A percentile compares a stretch with the other conserved stretches of the same genome.
Evolutionary conservation across 73 alveolate species (phyloP).

Genomic region (Urostyla sp.): DNA sequence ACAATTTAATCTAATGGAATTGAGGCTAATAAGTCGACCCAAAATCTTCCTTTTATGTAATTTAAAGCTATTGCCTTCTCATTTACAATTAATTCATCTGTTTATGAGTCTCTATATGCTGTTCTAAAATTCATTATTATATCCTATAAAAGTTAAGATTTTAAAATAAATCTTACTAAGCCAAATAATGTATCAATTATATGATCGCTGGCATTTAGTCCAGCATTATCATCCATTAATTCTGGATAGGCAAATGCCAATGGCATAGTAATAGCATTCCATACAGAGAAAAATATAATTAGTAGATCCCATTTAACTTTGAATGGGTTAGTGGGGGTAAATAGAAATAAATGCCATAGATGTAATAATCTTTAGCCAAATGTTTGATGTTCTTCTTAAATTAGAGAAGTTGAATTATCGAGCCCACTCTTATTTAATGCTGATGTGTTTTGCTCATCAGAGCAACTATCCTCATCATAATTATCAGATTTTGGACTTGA

Average conservation of each 20-base stretch:
- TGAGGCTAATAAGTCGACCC: conserved; percentile 72
- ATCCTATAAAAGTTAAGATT: conserved; percentile 55
- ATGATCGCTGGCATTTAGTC: too few species aligned
- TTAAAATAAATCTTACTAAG: conserved; percentile 16
- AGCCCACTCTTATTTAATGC: too few species aligned
- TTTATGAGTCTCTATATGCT: conserved; percentile 29
- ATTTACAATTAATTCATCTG: conserved; percentile 62
- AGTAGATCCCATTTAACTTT: conserved; percentile 33
- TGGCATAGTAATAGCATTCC: conserved; percentile 24
- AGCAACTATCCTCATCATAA: too few species aligned
- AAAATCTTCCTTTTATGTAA: conserved; percentile 55
- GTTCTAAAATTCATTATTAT: conserved; percentile 70
- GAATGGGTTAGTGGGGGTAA: conserved; percentile 20
- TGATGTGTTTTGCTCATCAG: too few species aligned
- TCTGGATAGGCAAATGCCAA: conserved; percentile 19
- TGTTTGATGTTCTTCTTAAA: too few species aligned
- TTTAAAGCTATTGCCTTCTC: conserved; percentile 38
- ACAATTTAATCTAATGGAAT: conserved; percentile 64
- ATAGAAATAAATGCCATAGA: too few species aligned
- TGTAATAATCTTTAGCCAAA: too few species aligned
- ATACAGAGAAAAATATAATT: conserved; percentile 27
- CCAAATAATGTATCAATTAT: too few species aligned
- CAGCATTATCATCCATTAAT: too few species aligned
- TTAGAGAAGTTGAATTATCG: too few species aligned
- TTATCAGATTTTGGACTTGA: too few species aligned